Evolutionary conservation across 768 basidiomycete species (phyloP).

Genomic region (Tylopilus balloui): DNA sequence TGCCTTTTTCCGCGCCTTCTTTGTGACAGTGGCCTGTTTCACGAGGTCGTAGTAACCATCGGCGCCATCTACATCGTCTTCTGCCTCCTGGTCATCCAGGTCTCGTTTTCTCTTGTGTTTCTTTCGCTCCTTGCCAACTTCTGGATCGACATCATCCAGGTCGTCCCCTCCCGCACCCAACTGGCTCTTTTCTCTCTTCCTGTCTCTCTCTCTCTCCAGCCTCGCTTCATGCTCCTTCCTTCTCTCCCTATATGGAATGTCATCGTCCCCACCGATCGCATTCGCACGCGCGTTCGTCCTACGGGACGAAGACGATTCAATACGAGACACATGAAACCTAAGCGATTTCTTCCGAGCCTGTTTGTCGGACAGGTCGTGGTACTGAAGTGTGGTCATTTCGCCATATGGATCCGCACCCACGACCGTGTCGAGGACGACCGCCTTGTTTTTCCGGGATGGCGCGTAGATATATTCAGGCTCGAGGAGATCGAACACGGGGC

Average conservation of each 20-base stretch:
- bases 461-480: constrained; percentile 57
- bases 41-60: constrained; percentile 92
- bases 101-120: constrained; percentile 38
- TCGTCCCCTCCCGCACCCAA: constrained; percentile 59
- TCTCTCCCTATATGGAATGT: constrained; percentile 83
- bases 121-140: constrained; percentile 29
- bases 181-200: constrained; percentile 29
- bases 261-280: constrained; percentile 87
- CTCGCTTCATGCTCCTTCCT: constrained; percentile 58
- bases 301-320: constrained; percentile 74
- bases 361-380: constrained; percentile 80
- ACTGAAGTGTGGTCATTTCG: constrained; percentile 64
- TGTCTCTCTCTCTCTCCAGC: constrained; percentile 43
- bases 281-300: constrained; percentile 68
- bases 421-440: constrained; percentile 4
- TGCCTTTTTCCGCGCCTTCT: constrained; percentile 74
- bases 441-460: constrained; percentile 21
- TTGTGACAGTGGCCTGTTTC: constrained; percentile 63
- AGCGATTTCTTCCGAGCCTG: constrained; percentile 74
- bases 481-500: constrained; percentile 67
- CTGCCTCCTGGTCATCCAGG: constrained; percentile 38
- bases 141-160: constrained; percentile 55
- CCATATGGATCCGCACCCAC: constrained; percentile 49
- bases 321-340: constrained; percentile 90
- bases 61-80: constrained; percentile 43